A percentile compares a stretch with the other conserved stretches of the same genome.
phyloP scores from a whole-genome alignment of 2,329 filamentous ascomycete genomes.

The Aspergillus japonicus region DNA sequence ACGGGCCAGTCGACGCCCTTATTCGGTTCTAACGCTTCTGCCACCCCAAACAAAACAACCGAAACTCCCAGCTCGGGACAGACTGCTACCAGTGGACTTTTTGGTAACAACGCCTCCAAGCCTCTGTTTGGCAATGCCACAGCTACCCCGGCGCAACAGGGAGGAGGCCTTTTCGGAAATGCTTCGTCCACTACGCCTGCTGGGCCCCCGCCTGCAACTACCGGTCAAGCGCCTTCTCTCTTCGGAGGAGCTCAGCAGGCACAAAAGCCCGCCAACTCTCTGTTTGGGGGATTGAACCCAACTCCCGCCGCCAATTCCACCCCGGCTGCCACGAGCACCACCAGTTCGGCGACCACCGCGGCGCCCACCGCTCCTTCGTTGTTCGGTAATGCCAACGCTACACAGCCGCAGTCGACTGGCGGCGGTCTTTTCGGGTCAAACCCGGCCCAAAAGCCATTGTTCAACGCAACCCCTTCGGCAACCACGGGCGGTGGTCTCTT shows the following conservation, averaged over 20 bases:
- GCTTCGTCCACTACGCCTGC: slow-evolving; percentile 52
- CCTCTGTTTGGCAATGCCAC: slow-evolving; percentile 36
- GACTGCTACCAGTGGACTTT: slow-evolving; percentile 31
- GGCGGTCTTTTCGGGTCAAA: slow-evolving; percentile 30
- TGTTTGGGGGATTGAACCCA: slow-evolving; percentile 31
- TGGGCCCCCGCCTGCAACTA: slow-evolving; percentile 42
- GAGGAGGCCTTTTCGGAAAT: slow-evolving; percentile 37
- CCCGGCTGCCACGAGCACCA: slow-evolving; percentile 27
- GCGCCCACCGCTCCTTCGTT: slow-evolving; percentile 23
- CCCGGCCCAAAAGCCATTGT: slow-evolving; percentile 29
- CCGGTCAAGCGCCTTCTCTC: slow-evolving; percentile 29
- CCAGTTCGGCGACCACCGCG: slow-evolving; percentile 23
- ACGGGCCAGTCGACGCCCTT: slow-evolving; percentile 25
- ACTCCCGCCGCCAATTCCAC: slow-evolving; percentile 21
- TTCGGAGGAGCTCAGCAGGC: slow-evolving; percentile 24
- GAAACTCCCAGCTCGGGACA: slow-evolving; percentile 35
- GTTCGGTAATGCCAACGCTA: slow-evolving; percentile 13
- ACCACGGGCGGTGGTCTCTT: slow-evolving; percentile 13
- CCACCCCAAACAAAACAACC: slow-evolving; percentile 40
- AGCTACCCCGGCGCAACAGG: slow-evolving; percentile 41
- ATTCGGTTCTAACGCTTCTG: slow-evolving; percentile 29
- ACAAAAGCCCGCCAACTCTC: slow-evolving; percentile 26
- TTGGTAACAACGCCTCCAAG: slow-evolving; percentile 30
- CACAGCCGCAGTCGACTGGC: slow-evolving; percentile 27
- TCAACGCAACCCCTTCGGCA: slow-evolving; percentile 24